Percentiles rank a stretch among this genome's conserved stretches.
Evolutionary conservation across 2,329 filamentous ascomycete species (phyloP).

Genomic region (Colletotrichum navitas): DNA sequence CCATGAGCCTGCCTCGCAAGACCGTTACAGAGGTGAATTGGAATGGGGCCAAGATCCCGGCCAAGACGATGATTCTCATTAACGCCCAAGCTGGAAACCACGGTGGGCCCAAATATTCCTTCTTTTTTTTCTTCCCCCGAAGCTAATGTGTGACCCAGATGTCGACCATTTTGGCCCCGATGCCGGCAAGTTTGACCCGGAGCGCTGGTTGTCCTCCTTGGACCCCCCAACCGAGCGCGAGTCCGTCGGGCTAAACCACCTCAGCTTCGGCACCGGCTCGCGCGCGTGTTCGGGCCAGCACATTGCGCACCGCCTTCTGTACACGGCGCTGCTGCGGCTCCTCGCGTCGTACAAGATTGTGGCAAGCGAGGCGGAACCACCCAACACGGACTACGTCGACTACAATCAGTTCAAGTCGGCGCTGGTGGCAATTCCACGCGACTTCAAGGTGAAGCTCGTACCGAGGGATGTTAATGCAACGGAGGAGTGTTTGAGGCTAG

Average conservation of each 20-base stretch:
- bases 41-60: conserved; percentile 75
- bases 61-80: conserved; percentile 84
- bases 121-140: neutral
- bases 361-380: conserved; percentile 54
- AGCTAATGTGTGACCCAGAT: conserved; percentile 69
- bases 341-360: conserved; percentile 70
- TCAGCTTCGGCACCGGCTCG: conserved; percentile 72
- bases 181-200: conserved; percentile 74
- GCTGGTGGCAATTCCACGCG: conserved; percentile 72
- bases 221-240: conserved; percentile 53
- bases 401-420: conserved; percentile 69
- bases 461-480: conserved; percentile 56
- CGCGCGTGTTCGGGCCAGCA: conserved; percentile 75
- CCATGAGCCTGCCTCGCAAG: conserved; percentile 80
- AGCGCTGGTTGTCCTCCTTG: conserved; percentile 69
- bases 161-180: conserved; percentile 77
- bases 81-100: conserved; percentile 25
- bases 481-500: conserved; percentile 36
- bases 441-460: conserved; percentile 70
- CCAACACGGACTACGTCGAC: conserved; percentile 68
- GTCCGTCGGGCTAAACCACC: conserved; percentile 70
- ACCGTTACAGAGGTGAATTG: conserved; percentile 80
- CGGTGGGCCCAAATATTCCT: conserved; percentile 54
- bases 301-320: conserved; percentile 73
- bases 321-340: conserved; percentile 69